Base-by-base conservation (phyloP, 2,329 filamentous ascomycete genomes). In the Mycosphaerelloides madeirae region DNA sequence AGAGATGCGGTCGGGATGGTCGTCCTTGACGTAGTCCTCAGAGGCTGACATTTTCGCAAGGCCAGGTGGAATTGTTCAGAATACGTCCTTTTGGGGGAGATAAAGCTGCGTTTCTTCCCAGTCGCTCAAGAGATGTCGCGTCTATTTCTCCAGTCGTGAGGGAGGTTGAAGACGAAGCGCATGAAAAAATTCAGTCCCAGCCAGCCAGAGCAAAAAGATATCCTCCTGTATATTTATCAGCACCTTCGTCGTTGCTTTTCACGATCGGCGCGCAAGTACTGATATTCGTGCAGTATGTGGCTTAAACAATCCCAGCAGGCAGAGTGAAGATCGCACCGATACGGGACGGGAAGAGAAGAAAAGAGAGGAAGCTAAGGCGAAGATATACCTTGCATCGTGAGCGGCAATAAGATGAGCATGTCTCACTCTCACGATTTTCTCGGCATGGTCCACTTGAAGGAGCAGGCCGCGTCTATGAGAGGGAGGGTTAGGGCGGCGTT, bases 1-100 rank as follows among this genome's bases (percentile, higher is more conserved):
- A 9, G 65, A 67, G 51, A 76, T 76, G 38, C 58, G 65, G 58
- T 76, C 70, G 19, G 69, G 69, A 38, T 62, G 50, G 41, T 68
- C 65, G 42, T 68, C 65, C 56, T 69, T 70, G 36, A 62, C 56
- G 38, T 56, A 55, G 31, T 58, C 52, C 25, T 44, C 33, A 4
- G 56, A 54, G 13, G 50, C 15, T 37, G 56, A 48, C 55, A 59
- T 59, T 19, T 7, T 25, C 22, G 22, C 22, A 9, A 25, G 6
- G 22, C 22, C 22, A 6, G 9, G 22, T 6, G 5, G 6, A 25
- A 25, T 9, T 9, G 22, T 9, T 5, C 22, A 25, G 22, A 25
- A n/a, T n/a, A n/a, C n/a, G n/a, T n/a, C n/a, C n/a, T n/a, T n/a
- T n/a, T n/a, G n/a, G 22, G 22, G 9, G 22, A 25, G 22, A 25